Base-by-base conservation (phyloP, 441 rosid species). In the Omphalea diandra region DNA sequence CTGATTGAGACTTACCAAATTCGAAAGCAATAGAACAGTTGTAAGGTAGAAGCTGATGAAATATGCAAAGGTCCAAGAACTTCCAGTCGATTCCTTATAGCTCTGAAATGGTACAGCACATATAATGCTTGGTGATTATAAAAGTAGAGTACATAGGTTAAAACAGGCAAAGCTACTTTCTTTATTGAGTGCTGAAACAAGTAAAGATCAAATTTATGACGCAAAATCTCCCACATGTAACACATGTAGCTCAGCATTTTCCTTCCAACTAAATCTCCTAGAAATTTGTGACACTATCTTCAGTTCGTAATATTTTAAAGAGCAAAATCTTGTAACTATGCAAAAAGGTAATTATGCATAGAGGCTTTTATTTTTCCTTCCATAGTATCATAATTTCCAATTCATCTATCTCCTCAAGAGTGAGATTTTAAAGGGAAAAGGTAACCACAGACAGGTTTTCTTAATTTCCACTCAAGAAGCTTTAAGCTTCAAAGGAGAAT, bases 21-120 rank as follows among this genome's bases (percentile, higher is more conserved):
- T 95, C 84, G 91, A 70, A 44, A 95, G 97, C 82, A 95, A 80
- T 69, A 95, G 58, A 47, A 90, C 85, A 35, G 94, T 89, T 80
- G 91, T 63, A 49, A 95, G 80, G 81, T 88, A 95, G 88, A 90
- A 93, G 88, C 98, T 95, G 89, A 93, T 79, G 73, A 95, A 95
- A 76, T 95, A 95, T 40, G 68, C 61, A 36, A 88, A 77, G 65
- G 87, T 80, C 99, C 99, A 93, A 67, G 88, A 81, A 26, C 87
- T 90, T 78, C 91, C 96, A 5, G 98, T 90, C 87, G 93, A 75
- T 32, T 81, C 92, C 81, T 73, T 81, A 77, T 95, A 95, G 86
- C 96, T 84, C 99, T 95, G 90, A 54, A 74, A 83, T 36, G 54
- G 67, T 46, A 69, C 73, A 74, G 67, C 36, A 59, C 60, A 76